A percentile compares a stretch with the other conserved stretches of the same genome.
These are phyloP conservation scores for Epichloe hybrida DNA, from an alignment of 2,329 filamentous ascomycete species.

Conservation along the genomic window DNA sequence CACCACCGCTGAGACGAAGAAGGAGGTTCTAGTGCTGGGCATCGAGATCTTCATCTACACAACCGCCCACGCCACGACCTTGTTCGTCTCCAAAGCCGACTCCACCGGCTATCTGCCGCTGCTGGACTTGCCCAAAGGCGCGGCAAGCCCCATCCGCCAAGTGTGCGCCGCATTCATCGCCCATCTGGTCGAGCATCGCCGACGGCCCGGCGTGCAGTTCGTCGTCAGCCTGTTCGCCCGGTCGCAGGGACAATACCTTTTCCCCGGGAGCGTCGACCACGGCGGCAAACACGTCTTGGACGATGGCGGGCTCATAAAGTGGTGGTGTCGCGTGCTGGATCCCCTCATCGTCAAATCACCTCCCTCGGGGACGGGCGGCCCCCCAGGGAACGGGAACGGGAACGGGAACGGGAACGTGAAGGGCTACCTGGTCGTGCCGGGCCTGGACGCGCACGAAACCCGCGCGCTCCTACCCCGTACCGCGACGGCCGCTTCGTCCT, in stretches of 20 bases:
- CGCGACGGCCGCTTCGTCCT: constrained; percentile 32
- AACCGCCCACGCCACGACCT: constrained; percentile 64
- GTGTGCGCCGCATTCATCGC: constrained; percentile 64
- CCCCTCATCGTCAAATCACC: constrained; percentile 46
- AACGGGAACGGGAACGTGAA: constrained; percentile 29
- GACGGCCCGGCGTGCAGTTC: constrained; percentile 50
- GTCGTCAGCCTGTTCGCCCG: constrained; percentile 85
- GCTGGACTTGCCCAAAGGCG: constrained; percentile 47
- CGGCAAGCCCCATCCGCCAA: constrained; percentile 58
- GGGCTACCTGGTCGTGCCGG: constrained; percentile 77
- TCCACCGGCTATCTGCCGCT: constrained; percentile 77
- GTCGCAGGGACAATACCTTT: constrained; percentile 86
- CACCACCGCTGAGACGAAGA: constrained; percentile 5
- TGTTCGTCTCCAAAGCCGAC: constrained; percentile 95
- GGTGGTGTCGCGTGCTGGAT: constrained; percentile 88
- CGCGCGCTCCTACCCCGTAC: constrained; percentile 59
- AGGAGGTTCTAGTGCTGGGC: constrained; percentile 60
- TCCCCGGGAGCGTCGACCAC: constrained; percentile 82
- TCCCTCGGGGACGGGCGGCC: constrained; percentile 16
- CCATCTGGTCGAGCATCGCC: constrained; percentile 56
- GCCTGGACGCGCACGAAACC: constrained; percentile 70
- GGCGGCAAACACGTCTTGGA: constrained; percentile 78
- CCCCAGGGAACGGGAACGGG: constrained; percentile 12
- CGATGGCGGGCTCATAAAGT: constrained; percentile 78
- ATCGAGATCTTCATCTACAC: constrained; percentile 83